These are phyloP conservation scores for Helichrysum umbraculigerum DNA, from an alignment of 129 eudicot genomes.

Conservation along the genomic window DNA sequence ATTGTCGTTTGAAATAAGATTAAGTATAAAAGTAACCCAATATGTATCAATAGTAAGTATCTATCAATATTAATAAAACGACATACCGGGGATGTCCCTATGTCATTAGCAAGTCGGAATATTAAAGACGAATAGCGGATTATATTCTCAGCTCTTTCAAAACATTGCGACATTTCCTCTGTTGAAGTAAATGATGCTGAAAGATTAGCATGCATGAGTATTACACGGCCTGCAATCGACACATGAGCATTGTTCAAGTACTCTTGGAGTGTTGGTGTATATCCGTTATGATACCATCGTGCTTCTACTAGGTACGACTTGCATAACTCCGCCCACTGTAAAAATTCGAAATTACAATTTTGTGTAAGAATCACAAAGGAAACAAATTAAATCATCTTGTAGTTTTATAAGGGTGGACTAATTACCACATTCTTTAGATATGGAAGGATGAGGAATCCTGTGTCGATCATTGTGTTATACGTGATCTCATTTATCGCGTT, in stretches of 20 bases:
- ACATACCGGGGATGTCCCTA: conserved; percentile 36
- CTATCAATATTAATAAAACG: too few species aligned
- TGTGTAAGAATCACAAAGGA: too few species aligned
- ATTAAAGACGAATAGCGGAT: conserved; percentile 20
- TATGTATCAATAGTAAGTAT: not conserved
- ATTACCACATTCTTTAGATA: conserved; percentile 12
- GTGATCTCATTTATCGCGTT: conserved; percentile 22
- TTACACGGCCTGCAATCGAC: conserved; percentile 17
- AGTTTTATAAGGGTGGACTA: not conserved
- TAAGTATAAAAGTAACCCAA: too few species aligned
- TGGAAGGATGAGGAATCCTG: not conserved
- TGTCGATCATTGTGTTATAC: not conserved
- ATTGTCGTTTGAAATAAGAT: too few species aligned
- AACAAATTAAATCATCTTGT: too few species aligned
- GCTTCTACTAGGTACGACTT: conserved; percentile 36
- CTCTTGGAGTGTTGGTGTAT: conserved; percentile 36
- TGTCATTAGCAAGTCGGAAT: conserved; percentile 40
- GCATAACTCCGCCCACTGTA: conserved; percentile 39
- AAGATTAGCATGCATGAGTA: conserved; percentile 22
- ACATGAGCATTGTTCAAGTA: conserved; percentile 32
- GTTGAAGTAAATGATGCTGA: conserved; percentile 8
- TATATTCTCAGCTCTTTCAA: conserved; percentile 9
- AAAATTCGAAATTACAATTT: too few species aligned
- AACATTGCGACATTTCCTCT: conserved; percentile 1
- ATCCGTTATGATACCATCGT: conserved; percentile 28